Evolutionary conservation across 345 rosid genomes (phyloP).

Genomic region (Populus simonii): DNA sequence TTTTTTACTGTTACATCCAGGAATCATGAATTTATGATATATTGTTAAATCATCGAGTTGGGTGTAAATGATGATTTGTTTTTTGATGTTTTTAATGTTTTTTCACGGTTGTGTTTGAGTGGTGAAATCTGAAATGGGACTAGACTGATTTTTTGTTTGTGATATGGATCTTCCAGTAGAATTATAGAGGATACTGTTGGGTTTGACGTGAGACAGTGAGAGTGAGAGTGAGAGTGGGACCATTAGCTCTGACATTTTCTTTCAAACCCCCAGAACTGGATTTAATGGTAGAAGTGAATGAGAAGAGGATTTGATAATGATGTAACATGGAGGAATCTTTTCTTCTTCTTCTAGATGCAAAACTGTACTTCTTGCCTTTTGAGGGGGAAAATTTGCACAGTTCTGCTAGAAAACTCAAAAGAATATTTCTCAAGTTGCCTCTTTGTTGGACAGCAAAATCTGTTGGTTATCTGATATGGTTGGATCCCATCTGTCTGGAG

Average conservation of each 20-base stretch:
- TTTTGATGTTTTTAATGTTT: neutral
- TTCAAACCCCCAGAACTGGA: constrained; percentile 39
- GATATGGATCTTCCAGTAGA: constrained; percentile 20
- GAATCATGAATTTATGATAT: constrained; percentile 20
- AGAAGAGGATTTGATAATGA: constrained; percentile 26
- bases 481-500: constrained; percentile 20
- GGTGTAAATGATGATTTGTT: neutral
- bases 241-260: constrained; percentile 36
- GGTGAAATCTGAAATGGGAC: constrained; percentile 17
- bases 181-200: constrained; percentile 28
- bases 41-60: neutral
- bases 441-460: constrained; percentile 8
- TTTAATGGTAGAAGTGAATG: constrained; percentile 34
- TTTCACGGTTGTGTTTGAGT: constrained; percentile 1
- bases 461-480: constrained; percentile 6
- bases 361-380: constrained; percentile 26
- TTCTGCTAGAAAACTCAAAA: constrained; percentile 8
- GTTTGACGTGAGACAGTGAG: constrained; percentile 27
- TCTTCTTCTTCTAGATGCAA: constrained; percentile 27
- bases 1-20: constrained; percentile 32
- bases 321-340: constrained; percentile 24
- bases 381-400: constrained; percentile 5
- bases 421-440: constrained; percentile 1
- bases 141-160: constrained; percentile 9
- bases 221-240: constrained; percentile 53